Evolutionary conservation across 371 early-diverging fungal species (phyloP), one percentile per base, ranked within the genome.

Genomic region (Mortierella sp.): DNA sequence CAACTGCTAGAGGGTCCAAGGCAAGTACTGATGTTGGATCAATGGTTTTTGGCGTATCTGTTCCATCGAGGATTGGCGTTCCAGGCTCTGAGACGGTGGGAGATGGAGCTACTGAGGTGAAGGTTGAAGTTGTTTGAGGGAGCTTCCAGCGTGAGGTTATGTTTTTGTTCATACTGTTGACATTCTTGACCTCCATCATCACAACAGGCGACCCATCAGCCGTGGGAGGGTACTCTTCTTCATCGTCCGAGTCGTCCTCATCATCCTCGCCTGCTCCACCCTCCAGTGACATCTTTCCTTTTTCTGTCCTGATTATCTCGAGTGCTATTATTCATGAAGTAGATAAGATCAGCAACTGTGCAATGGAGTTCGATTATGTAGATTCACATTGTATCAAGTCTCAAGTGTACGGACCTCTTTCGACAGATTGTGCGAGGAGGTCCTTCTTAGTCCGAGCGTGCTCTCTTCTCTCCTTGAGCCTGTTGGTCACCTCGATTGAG

Each of bases 91-190:
- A 68, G 16, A 59, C 74, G 20, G 86, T 54, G 30, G 83, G 77
- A 4, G 84, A 81, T 11, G 84, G 66, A 1, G 68, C 64, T 32
- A 77, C 64, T 2, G 80, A 72, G 10, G 78, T 55, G 18, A 66
- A 45, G 28, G 64, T 55, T 24, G 62, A 57, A 40, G 65, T 40
- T 68, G 77, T 65, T 78, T 88, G 73, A 6, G 75, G 62, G 30
- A 55, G 54, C 35, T 65, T 89, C 95, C 95, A 94, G 62, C 93
- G 76, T 37, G 84, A 90, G 32, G 90, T 91, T 51, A 94, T 87
- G 58, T 88, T 92, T 57, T 91, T 91, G 72, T 94, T 94, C 93
- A 94, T 92, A 3, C 90, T 86, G 71, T 93, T 94, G 55, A 86
- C 87, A 51, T 91, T 90, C 81, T 83, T 72, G 61, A 83, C 64